phyloP scores from a whole-genome alignment of 2,329 filamentous ascomycete genomes.

The Hymenoscyphus occultus region DNA sequence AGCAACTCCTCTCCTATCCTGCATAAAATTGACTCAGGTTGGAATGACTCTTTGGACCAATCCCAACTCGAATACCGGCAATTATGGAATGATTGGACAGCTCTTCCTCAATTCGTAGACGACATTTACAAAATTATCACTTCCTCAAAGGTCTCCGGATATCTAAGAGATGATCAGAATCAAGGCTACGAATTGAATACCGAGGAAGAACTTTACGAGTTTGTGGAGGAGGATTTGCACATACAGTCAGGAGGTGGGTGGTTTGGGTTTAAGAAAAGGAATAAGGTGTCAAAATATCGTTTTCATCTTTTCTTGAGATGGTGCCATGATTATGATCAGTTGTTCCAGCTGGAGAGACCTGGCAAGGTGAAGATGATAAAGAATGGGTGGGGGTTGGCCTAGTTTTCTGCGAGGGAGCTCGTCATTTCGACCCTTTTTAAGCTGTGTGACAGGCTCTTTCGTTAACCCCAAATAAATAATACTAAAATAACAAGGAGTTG shows the following conservation, averaged over 20 bases:
- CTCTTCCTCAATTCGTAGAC: conserved; percentile 1
- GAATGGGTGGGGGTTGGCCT: background rate
- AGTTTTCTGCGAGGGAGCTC: background rate
- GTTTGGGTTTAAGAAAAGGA: background rate
- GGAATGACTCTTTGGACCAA: background rate
- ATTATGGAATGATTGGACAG: background rate
- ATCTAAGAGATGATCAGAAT: background rate
- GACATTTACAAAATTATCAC: background rate
- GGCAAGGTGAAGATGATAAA: background rate
- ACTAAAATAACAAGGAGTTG: too few species aligned
- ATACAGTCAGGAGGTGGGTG: background rate
- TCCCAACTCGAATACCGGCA: background rate
- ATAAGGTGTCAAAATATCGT: conserved; percentile 1
- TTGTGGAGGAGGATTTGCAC: background rate
- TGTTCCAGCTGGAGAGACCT: background rate
- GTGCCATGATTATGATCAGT: conserved; percentile 1
- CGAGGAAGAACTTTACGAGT: conserved; percentile 3
- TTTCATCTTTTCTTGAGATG: conserved; percentile 12
- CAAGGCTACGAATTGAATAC: background rate
- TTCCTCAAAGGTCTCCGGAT: background rate
- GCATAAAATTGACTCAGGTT: background rate
- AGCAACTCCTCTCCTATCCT: background rate
- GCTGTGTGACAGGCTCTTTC: too few species aligned
- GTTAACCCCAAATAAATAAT: too few species aligned
- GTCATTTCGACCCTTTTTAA: too few species aligned